These are phyloP conservation scores for Candida hungchunana DNA, from an alignment of 805 yeast species.

Conservation along the genomic window DNA sequence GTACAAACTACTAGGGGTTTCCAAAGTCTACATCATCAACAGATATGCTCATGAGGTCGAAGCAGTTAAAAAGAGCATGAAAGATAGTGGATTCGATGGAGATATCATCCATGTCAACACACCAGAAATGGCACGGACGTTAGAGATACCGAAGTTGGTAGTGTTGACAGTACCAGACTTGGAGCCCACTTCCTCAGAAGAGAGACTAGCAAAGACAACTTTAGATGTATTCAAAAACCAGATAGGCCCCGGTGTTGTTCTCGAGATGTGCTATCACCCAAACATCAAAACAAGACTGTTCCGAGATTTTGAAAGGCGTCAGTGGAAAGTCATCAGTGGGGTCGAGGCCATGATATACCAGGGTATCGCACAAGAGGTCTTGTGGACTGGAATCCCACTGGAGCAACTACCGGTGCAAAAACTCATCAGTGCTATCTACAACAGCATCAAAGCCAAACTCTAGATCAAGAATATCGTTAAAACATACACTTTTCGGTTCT, in stretches of 20 bases:
- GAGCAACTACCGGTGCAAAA: slow-evolving; percentile 19
- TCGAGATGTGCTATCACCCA: slow-evolving; percentile 28
- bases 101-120: slow-evolving; percentile 23
- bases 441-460: slow-evolving; percentile 8
- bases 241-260: slow-evolving; percentile 18
- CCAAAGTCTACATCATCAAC: slow-evolving; percentile 24
- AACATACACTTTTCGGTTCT: not conserved
- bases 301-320: slow-evolving; percentile 12
- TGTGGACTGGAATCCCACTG: slow-evolving; percentile 24
- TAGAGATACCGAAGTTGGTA: slow-evolving; percentile 18
- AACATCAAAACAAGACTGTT: slow-evolving; percentile 19
- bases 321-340: slow-evolving; percentile 25
- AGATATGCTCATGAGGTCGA: slow-evolving; percentile 22
- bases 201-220: slow-evolving; percentile 20
- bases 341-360: slow-evolving; percentile 28
- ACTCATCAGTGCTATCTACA: slow-evolving; percentile 14
- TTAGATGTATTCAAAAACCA: slow-evolving; percentile 20
- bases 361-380: slow-evolving; percentile 24
- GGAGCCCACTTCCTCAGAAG: slow-evolving; percentile 17
- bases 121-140: slow-evolving; percentile 18
- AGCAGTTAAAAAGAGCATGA: slow-evolving; percentile 17
- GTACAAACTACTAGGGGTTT: slow-evolving; percentile 21
- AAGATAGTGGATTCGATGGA: slow-evolving; percentile 22
- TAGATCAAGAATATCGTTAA: slow-evolving; percentile 4
- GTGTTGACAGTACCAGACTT: slow-evolving; percentile 26